A percentile compares a stretch with the other conserved stretches of the same genome.
Evolutionary conservation across 257 asterid species (phyloP).

Genomic region (Nicotiana tabacum): DNA sequence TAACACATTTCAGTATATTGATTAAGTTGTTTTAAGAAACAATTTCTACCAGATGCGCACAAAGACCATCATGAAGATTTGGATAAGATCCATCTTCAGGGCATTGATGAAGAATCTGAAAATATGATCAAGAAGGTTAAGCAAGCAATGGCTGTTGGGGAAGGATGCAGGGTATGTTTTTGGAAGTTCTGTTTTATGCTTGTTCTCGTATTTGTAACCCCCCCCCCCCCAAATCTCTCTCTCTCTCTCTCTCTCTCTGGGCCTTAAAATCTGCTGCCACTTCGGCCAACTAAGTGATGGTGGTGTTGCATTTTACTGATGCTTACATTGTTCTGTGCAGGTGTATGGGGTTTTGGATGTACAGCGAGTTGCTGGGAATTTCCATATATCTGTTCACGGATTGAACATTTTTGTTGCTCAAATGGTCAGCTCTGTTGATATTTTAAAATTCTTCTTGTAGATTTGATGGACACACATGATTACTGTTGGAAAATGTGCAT

Average conservation of each 20-base stretch:
- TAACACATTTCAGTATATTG: background rate
- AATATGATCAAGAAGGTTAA: conserved; percentile 74
- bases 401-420: conserved; percentile 91
- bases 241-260: conserved; percentile 3
- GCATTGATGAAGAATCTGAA: conserved; percentile 80
- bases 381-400: conserved; percentile 93
- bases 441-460: background rate
- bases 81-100: conserved; percentile 43
- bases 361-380: conserved; percentile 98
- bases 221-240: background rate
- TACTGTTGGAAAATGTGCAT: background rate
- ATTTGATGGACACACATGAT: background rate
- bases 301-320: background rate
- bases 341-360: conserved; percentile 91
- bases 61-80: conserved; percentile 64
- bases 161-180: conserved; percentile 90
- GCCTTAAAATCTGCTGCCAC: background rate
- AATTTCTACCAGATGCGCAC: conserved; percentile 48
- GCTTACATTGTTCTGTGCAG: conserved; percentile 35
- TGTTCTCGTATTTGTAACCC: background rate
- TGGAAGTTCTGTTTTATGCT: background rate
- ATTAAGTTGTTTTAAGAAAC: conserved; percentile 1
- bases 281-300: background rate
- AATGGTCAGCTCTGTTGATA: conserved; percentile 50
- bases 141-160: conserved; percentile 74